Percentiles rank a stretch among this genome's conserved stretches.
These are phyloP conservation scores for Rhizopogon vinicolor DNA, from an alignment of 768 basidiomycete genomes.

Conservation along the genomic window DNA sequence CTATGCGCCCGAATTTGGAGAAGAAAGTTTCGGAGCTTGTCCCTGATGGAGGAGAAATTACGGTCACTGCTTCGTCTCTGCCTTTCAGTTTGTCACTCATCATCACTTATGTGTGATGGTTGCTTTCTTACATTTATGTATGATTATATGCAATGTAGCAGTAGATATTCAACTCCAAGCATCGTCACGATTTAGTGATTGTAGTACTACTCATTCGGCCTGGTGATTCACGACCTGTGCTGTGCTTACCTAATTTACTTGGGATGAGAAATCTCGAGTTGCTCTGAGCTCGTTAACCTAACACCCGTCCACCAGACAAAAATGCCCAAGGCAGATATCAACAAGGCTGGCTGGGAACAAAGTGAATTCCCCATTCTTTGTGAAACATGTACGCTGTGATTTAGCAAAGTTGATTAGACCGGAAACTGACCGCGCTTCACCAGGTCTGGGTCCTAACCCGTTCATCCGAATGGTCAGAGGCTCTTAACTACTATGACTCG, in stretches of 20 bases:
- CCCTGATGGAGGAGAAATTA: conserved; percentile 68
- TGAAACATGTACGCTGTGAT: conserved; percentile 69
- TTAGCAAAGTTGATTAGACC: neutral
- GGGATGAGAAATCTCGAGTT: too few species aligned
- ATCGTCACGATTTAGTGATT: neutral
- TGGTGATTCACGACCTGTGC: neutral
- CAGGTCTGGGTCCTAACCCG: conserved; percentile 45
- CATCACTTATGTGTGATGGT: conserved; percentile 44
- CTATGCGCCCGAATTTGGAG: conserved; percentile 86
- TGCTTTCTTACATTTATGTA: neutral
- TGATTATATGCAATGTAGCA: conserved; percentile 1
- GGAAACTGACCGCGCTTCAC: neutral
- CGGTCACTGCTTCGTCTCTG: conserved; percentile 82
- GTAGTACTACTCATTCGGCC: neutral
- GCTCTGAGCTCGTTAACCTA: neutral
- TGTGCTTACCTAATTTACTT: neutral
- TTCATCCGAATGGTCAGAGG: conserved; percentile 87
- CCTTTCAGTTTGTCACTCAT: conserved; percentile 81
- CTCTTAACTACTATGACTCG: conserved; percentile 1
- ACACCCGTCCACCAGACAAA: neutral
- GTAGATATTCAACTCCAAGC: conserved; percentile 2
- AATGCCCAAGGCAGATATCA: conserved; percentile 88
- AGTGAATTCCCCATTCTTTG: conserved; percentile 92
- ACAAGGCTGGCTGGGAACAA: conserved; percentile 94
- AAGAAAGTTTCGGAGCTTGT: conserved; percentile 85